Conservation (phyloP, 805 yeast species). For the Cyberlindnera mississippiensis region DNA sequence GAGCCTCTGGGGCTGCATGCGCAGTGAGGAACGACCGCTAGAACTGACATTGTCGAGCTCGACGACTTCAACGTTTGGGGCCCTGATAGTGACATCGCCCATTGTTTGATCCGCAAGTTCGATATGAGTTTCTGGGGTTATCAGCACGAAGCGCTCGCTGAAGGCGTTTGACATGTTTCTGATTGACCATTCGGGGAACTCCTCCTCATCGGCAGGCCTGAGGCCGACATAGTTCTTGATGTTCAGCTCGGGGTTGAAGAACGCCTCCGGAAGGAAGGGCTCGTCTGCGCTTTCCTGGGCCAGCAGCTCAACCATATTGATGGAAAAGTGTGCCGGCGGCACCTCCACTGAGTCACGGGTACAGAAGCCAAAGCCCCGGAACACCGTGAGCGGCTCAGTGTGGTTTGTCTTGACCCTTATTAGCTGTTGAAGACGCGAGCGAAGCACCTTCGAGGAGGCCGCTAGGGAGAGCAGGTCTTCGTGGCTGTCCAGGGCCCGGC, state of each 20-base stretch:
- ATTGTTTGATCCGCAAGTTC: conserved; percentile 3
- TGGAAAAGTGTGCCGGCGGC: conserved; percentile 7
- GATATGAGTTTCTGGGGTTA: conserved; percentile 8
- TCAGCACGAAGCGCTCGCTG: conserved; percentile 6
- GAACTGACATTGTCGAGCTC: conserved; percentile 3
- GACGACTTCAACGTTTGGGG: conserved; percentile 1
- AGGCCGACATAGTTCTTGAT: conserved; percentile 6
- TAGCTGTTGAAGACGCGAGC: conserved; percentile 1
- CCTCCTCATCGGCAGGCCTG: too few species aligned
- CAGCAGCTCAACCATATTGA: conserved; percentile 9
- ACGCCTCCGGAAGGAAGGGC: conserved; percentile 1
- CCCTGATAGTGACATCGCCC: conserved; percentile 7
- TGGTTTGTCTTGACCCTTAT: conserved; percentile 8
- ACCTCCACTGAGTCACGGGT: background rate
- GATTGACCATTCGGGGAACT: conserved; percentile 3
- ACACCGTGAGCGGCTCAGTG: background rate
- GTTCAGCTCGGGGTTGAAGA: background rate
- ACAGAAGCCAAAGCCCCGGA: conserved; percentile 2
- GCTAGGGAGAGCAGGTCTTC: conserved; percentile 5
- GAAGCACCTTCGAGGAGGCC: background rate
- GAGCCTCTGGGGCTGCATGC: conserved; percentile 1
- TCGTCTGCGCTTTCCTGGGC: conserved; percentile 2
- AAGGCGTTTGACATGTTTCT: conserved; percentile 3
- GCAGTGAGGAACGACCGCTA: conserved; percentile 1
- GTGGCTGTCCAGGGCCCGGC: conserved; percentile 5